Base-by-base conservation (phyloP, 305 asterid genomes). In the Fraxinus greggii region DNA sequence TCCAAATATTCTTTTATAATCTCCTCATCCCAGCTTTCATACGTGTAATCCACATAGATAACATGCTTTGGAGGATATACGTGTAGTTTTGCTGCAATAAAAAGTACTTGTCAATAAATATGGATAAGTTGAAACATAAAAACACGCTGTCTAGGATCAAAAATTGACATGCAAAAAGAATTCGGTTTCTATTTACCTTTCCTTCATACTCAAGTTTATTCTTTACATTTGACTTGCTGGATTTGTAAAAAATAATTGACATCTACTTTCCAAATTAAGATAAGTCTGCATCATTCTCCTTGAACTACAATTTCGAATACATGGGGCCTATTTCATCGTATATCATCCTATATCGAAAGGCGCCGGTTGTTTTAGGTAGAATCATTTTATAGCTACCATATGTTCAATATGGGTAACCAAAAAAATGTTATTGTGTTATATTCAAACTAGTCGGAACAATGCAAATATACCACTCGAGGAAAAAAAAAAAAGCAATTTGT, bases 21-120 rank as follows among this genome's bases (percentile, higher is more conserved):
- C 21, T 48, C 21, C 87, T 89, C 91, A 86, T 94, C 99, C 98
- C 98, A 95, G 81, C 92, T 80, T 86, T 90, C 61, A 76, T 4
- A 5, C 6, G 61, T 23, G 21, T 51, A 51, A 2, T 51, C 7
- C 19, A 8, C 23, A 4, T 51, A 17, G 23, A 17, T 17, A 17
- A 51, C 23, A 51, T n/a, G 61, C 61, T 51, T 51, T 51, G 61
- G 8, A 4, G 9, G 8, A 51, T 51, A n/a, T 51, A 17, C 7
- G 8, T 45, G 19, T 51, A 51, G 8, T 4, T 4, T 0, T 51
- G 5, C 3, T 51, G 23, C 23, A 51, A 5, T 51, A 6, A 45
- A 51, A 17, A 17, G 7, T 51, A 51, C 2, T 48, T 48, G 7
- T 17, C 23, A 48, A 48, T 48, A 0, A 48, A 48, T 51, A 17